phyloP scores from a whole-genome alignment of 495 filamentous ascomycete species.

The Tuber aestivum region DNA sequence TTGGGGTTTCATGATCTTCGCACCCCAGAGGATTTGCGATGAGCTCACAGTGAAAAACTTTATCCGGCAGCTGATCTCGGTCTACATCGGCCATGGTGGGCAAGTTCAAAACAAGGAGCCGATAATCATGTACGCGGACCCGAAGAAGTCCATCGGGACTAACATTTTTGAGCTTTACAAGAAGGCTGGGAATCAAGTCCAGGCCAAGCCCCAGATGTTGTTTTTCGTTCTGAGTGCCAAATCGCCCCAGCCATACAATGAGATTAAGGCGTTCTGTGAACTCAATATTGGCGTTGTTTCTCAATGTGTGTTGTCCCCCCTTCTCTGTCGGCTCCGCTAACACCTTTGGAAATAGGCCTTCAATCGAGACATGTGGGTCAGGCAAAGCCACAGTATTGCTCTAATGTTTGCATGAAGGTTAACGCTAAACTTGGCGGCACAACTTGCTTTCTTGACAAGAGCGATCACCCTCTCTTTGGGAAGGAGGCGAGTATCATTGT shows the following conservation, averaged over 20 bases:
- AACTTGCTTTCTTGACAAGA: constrained; percentile 48
- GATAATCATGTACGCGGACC: constrained; percentile 41
- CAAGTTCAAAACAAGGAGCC: constrained; percentile 46
- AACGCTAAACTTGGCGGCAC: constrained; percentile 91
- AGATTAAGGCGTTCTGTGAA: constrained; percentile 77
- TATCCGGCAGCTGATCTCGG: constrained; percentile 53
- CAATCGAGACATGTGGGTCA: constrained; percentile 58
- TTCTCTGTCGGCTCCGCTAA: constrained; percentile 5
- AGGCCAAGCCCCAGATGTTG: constrained; percentile 56
- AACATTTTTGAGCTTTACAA: constrained; percentile 54
- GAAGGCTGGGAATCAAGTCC: constrained; percentile 47
- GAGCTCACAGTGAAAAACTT: constrained; percentile 53
- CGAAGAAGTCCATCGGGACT: constrained; percentile 45
- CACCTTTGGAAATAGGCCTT: constrained; percentile 45
- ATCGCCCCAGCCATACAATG: constrained; percentile 60
- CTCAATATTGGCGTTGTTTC: constrained; percentile 71
- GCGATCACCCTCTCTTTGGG: constrained; percentile 44
- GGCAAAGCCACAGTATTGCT: constrained; percentile 66
- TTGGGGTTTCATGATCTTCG: constrained; percentile 65
- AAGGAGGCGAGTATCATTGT: constrained; percentile 62
- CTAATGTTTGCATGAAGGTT: constrained; percentile 88
- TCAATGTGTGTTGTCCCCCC: constrained; percentile 49
- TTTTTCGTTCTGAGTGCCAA: constrained; percentile 68
- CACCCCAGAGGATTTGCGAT: constrained; percentile 30
- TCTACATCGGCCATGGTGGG: constrained; percentile 69